Evolutionary conservation across 805 yeast genomes (phyloP).

Genomic region (Metschnikowia bowlesiae): DNA sequence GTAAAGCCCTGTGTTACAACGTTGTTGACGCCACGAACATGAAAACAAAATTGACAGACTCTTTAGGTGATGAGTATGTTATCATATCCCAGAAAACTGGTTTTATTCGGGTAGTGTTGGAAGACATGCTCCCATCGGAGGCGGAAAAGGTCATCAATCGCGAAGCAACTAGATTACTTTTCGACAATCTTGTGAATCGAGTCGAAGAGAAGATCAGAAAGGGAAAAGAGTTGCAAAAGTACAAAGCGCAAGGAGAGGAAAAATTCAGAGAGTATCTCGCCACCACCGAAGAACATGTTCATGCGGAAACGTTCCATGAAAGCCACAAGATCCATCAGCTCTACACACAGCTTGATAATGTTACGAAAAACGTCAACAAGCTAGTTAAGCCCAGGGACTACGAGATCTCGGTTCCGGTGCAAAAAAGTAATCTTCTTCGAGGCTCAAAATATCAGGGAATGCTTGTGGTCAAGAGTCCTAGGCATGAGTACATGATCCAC

Average conservation of each 20-base stretch:
- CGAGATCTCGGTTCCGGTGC: constrained; percentile 28
- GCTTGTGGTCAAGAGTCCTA: constrained; percentile 31
- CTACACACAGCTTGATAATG: constrained; percentile 11
- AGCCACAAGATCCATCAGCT: constrained; percentile 13
- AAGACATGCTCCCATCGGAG: constrained; percentile 11
- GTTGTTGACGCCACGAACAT: constrained; percentile 25
- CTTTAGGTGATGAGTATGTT: constrained; percentile 37
- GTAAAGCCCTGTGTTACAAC: constrained; percentile 35
- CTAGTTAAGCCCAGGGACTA: constrained; percentile 11
- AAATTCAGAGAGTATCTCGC: not conserved
- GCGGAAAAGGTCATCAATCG: constrained; percentile 13
- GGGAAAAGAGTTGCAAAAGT: constrained; percentile 20
- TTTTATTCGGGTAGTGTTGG: constrained; percentile 26
- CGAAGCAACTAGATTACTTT: constrained; percentile 11
- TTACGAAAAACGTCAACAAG: not conserved
- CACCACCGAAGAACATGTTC: not conserved
- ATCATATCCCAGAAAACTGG: constrained; percentile 29
- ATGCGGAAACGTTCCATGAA: not conserved
- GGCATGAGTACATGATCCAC: constrained; percentile 22
- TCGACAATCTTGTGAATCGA: constrained; percentile 21
- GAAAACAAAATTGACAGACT: constrained; percentile 30
- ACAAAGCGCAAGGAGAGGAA: not conserved
- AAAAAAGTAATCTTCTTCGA: constrained; percentile 29
- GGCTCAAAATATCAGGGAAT: constrained; percentile 30
- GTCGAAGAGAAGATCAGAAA: constrained; percentile 26